A percentile compares a stretch with the other conserved stretches of the same genome.
phyloP scores from a whole-genome alignment of 2,329 filamentous ascomycete genomes.

The Chlorencoelia australis region DNA sequence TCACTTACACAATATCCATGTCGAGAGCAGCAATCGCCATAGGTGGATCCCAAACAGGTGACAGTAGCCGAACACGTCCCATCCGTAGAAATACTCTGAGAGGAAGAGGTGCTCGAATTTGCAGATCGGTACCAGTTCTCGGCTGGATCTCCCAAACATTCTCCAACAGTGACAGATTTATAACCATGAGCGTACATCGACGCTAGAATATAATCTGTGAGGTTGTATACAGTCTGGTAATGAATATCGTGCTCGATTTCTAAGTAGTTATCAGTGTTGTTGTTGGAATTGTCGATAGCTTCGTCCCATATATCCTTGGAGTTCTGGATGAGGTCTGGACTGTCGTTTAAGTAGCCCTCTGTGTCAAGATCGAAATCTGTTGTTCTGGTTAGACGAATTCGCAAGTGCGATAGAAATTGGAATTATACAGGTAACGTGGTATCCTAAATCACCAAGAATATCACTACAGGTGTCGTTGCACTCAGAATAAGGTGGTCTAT shows the following conservation, averaged over 20 bases:
- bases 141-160: slow-evolving; percentile 35
- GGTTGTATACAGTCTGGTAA: slow-evolving; percentile 27
- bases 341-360: slow-evolving; percentile 37
- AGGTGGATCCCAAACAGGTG: slow-evolving; percentile 12
- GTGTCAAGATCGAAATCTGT: slow-evolving; percentile 35
- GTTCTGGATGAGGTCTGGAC: slow-evolving; percentile 34
- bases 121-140: slow-evolving; percentile 34
- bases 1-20: slow-evolving; percentile 12
- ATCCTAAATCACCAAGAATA: slow-evolving; percentile 33
- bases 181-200: slow-evolving; percentile 29
- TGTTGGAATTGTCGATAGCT: slow-evolving; percentile 13
- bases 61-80: slow-evolving; percentile 9
- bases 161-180: slow-evolving; percentile 35
- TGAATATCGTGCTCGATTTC: slow-evolving; percentile 39
- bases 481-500: slow-evolving; percentile 34
- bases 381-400: neutral
- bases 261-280: slow-evolving; percentile 30
- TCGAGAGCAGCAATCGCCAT: slow-evolving; percentile 12
- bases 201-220: slow-evolving; percentile 28
- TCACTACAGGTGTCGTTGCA: slow-evolving; percentile 31
- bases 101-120: slow-evolving; percentile 1
- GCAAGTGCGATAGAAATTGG: neutral
- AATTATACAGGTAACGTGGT: slow-evolving; percentile 33
- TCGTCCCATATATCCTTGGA: slow-evolving; percentile 33
- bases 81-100: slow-evolving; percentile 8